A percentile compares a stretch with the other conserved stretches of the same genome.
These are phyloP conservation scores for Selaginella tamariscina DNA, from an alignment of 75 land plant genomes.

Conservation along the genomic window DNA sequence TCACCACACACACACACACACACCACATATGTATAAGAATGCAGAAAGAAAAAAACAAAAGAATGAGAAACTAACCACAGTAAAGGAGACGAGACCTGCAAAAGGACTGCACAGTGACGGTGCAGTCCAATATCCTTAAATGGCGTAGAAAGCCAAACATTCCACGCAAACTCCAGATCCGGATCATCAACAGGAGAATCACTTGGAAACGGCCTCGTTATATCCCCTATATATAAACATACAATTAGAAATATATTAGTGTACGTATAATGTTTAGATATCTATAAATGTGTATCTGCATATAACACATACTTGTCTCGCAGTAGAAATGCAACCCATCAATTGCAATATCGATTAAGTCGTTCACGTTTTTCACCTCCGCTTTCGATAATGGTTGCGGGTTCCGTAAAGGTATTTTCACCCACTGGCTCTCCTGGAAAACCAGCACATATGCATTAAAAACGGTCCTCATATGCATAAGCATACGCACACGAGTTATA, in stretches of 20 bases:
- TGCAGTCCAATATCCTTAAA: conserved; percentile 73
- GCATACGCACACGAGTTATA: too few species aligned
- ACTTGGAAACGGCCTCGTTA: conserved; percentile 93
- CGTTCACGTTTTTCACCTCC: conserved; percentile 68
- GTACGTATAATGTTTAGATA: too few species aligned
- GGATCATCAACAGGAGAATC: conserved; percentile 41
- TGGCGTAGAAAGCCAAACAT: conserved; percentile 70
- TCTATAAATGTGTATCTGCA: too few species aligned
- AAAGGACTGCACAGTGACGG: conserved; percentile 69
- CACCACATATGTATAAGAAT: too few species aligned
- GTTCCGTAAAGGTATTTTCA: conserved; percentile 60
- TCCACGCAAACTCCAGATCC: conserved; percentile 95
- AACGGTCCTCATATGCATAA: too few species aligned
- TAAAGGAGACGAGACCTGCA: conserved; percentile 54
- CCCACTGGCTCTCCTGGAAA: conserved; percentile 86
- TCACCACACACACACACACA: too few species aligned
- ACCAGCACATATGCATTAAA: too few species aligned
- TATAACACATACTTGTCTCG: too few species aligned
- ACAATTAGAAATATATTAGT: too few species aligned
- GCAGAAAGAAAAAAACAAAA: not conserved
- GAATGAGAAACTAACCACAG: not conserved
- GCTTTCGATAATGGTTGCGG: conserved; percentile 77
- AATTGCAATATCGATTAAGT: conserved; percentile 60
- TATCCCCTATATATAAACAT: too few species aligned
- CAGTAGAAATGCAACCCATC: conserved; percentile 86